A percentile compares a stretch with the other conserved stretches of the same genome.
Evolutionary conservation across 306 rosid genomes (phyloP).

Genomic region (Vigna nakashimae): DNA sequence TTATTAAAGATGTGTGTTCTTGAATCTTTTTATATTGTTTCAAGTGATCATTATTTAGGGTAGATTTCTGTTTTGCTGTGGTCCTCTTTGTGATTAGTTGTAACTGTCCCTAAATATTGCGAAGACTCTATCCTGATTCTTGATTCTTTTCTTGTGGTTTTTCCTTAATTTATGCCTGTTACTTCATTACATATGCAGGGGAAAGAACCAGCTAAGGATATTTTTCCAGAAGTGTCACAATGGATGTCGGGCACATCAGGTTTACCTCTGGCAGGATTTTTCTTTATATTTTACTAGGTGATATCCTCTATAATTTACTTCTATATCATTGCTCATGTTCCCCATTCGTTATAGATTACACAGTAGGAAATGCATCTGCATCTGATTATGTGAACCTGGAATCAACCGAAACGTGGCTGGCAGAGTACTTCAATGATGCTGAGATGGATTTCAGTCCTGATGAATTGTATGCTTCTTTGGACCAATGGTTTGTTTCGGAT

Average conservation of each 20-base stretch:
- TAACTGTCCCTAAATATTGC: conserved; percentile 14
- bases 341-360: conserved; percentile 37
- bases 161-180: conserved; percentile 22
- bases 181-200: conserved; percentile 57
- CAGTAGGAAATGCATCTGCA: conserved; percentile 61
- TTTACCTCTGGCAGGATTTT: conserved; percentile 46
- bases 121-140: not conserved
- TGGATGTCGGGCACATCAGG: conserved; percentile 72
- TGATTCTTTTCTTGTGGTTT: conserved; percentile 33
- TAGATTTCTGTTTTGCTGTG: not conserved
- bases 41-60: not conserved
- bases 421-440: conserved; percentile 81
- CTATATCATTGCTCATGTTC: conserved; percentile 14
- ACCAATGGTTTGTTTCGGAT: conserved; percentile 13
- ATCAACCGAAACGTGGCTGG: conserved; percentile 82
- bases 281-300: not conserved
- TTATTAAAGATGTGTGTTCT: conserved; percentile 6
- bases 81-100: conserved; percentile 35
- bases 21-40: conserved; percentile 26
- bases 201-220: conserved; percentile 59
- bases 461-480: conserved; percentile 70
- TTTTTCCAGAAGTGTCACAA: conserved; percentile 61
- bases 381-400: conserved; percentile 68
- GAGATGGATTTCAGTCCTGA: conserved; percentile 77
- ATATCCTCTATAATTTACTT: conserved; percentile 7